Evolutionary conservation across 306 rosid species (phyloP).

Genomic region (Medicago ruthenica): DNA sequence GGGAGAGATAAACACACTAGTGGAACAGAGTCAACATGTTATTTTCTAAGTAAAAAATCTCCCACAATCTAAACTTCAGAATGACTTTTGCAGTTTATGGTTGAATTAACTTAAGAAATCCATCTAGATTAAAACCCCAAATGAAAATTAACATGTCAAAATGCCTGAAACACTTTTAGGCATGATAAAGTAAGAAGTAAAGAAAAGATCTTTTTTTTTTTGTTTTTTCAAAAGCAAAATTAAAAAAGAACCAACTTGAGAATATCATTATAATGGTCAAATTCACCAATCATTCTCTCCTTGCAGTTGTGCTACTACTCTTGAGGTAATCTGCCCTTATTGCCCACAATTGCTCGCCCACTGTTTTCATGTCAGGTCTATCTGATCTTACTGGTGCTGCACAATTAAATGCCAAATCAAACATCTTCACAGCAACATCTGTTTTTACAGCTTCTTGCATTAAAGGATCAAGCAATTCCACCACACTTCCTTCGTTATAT

Average conservation of each 20-base stretch:
- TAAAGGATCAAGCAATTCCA: slow-evolving; percentile 71
- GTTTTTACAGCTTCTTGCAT: slow-evolving; percentile 72
- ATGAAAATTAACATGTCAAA: slow-evolving; percentile 42
- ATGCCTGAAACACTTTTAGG: slow-evolving; percentile 35
- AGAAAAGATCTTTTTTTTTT: not conserved
- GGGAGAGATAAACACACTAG: slow-evolving; percentile 7
- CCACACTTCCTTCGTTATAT: slow-evolving; percentile 60
- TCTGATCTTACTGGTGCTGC: slow-evolving; percentile 84
- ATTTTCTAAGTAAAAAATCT: slow-evolving; percentile 24
- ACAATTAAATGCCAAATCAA: slow-evolving; percentile 80
- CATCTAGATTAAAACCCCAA: slow-evolving; percentile 28
- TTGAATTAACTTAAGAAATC: not conserved
- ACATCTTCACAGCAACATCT: slow-evolving; percentile 63
- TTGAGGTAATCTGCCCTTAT: slow-evolving; percentile 81
- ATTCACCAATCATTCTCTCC: slow-evolving; percentile 47
- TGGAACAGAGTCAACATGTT: not conserved
- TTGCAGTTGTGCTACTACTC: slow-evolving; percentile 46
- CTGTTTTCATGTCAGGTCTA: slow-evolving; percentile 89
- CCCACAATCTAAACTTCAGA: slow-evolving; percentile 25
- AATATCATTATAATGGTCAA: slow-evolving; percentile 26
- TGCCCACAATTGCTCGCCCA: slow-evolving; percentile 87
- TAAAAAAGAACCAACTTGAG: slow-evolving; percentile 4
- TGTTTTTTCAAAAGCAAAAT: not conserved
- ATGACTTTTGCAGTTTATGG: slow-evolving; percentile 21
- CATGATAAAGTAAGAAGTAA: slow-evolving; percentile 27